Conservation (phyloP, 805 yeast species). For the Suhomyces sp. region DNA sequence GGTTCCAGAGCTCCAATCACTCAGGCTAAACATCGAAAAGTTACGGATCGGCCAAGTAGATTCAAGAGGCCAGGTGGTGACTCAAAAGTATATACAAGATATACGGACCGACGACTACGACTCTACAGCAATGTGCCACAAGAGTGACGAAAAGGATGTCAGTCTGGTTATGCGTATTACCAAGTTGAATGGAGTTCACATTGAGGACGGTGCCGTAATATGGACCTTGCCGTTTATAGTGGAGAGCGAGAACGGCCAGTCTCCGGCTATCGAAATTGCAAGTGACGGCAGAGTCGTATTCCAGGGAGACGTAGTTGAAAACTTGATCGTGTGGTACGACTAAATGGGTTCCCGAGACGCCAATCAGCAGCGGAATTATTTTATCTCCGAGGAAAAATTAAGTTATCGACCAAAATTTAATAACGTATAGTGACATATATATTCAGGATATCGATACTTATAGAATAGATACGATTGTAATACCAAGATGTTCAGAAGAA, state of each 20-base stretch:
- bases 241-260: not conserved
- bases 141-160: slow-evolving; percentile 6
- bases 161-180: slow-evolving; percentile 22
- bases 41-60: slow-evolving; percentile 41
- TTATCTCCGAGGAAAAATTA: not conserved
- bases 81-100: slow-evolving; percentile 19
- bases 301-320: slow-evolving; percentile 29
- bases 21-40: slow-evolving; percentile 47
- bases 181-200: slow-evolving; percentile 32
- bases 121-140: not conserved
- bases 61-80: slow-evolving; percentile 29
- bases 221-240: slow-evolving; percentile 30
- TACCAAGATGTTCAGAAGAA: not conserved
- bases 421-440: not conserved
- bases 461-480: not conserved
- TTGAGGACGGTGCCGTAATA: slow-evolving; percentile 18
- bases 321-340: slow-evolving; percentile 24
- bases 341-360: not conserved
- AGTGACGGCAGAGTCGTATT: slow-evolving; percentile 22
- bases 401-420: not conserved
- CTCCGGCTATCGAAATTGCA: slow-evolving; percentile 15
- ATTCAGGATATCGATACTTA: not conserved
- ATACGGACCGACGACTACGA: slow-evolving; percentile 8
- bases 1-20: slow-evolving; percentile 39
- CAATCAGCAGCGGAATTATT: not conserved